phyloP scores from a whole-genome alignment of 2,329 filamentous ascomycete species.

The Aureobasidium leucospermi region DNA sequence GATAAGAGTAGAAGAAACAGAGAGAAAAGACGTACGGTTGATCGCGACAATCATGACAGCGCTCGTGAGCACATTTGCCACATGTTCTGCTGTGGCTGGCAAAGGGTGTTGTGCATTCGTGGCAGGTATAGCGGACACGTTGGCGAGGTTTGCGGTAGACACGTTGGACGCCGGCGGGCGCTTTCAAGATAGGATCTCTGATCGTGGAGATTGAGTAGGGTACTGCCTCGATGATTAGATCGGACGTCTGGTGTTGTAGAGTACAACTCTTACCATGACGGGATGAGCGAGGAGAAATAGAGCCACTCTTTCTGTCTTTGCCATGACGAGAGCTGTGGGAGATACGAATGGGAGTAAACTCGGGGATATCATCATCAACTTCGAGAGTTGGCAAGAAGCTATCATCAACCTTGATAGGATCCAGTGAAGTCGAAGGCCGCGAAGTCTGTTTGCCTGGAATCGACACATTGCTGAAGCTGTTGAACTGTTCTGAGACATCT shows the following conservation, averaged over 20 bases:
- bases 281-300: not conserved
- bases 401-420: not conserved
- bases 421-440: not conserved
- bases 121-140: constrained; percentile 47
- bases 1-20: no score
- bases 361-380: not conserved
- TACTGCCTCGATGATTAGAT: not conserved
- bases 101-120: constrained; percentile 55
- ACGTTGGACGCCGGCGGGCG: constrained; percentile 21
- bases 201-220: not conserved
- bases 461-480: not conserved
- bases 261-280: not conserved
- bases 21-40: no score
- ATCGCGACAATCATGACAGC: constrained; percentile 53
- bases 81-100: constrained; percentile 48
- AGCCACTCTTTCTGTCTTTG: not conserved
- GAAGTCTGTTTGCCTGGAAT: not conserved
- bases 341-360: not conserved
- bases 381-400: not conserved
- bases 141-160: constrained; percentile 39
- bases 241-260: not conserved
- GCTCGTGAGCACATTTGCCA: constrained; percentile 52
- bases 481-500: not conserved
- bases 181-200: not conserved
- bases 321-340: not conserved